Evolutionary conservation across 83 land plant species (phyloP).

Genomic region (Larix sibirica): DNA sequence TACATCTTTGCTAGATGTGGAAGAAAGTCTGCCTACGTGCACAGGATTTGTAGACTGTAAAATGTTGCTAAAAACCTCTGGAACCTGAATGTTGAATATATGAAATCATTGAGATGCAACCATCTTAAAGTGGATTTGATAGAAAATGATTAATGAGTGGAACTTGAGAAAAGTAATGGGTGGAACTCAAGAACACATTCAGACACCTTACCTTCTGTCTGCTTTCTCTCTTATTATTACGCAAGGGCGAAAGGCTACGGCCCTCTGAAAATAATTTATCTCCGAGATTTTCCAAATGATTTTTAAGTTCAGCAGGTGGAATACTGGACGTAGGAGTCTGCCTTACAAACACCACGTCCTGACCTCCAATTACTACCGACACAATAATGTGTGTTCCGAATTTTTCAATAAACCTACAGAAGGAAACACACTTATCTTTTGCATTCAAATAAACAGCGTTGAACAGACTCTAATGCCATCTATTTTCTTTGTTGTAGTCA

Average conservation of each 20-base stretch:
- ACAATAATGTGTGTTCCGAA: constrained; percentile 83
- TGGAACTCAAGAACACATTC: background rate
- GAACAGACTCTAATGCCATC: background rate
- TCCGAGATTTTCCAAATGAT: constrained; percentile 68
- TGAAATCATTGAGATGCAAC: background rate
- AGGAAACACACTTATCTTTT: background rate
- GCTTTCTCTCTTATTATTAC: constrained; percentile 32
- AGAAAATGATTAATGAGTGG: background rate
- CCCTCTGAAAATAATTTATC: constrained; percentile 65
- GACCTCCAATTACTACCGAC: constrained; percentile 67
- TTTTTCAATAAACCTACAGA: constrained; percentile 61
- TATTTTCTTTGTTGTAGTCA: background rate
- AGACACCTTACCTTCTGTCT: constrained; percentile 35
- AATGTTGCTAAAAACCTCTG: constrained; percentile 52
- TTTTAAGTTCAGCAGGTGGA: constrained; percentile 60
- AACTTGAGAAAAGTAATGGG: background rate
- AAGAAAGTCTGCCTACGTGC: constrained; percentile 47
- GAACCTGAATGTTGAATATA: constrained; percentile 34
- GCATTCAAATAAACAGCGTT: background rate
- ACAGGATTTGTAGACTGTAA: constrained; percentile 38
- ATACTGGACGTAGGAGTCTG: constrained; percentile 60
- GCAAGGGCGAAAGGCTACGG: constrained; percentile 25
- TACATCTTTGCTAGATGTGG: constrained; percentile 62
- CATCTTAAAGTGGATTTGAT: background rate
- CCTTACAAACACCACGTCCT: constrained; percentile 61